These are phyloP conservation scores for Xylariaceae sp. DNA, from an alignment of 2,329 filamentous ascomycete genomes.

Conservation along the genomic window DNA sequence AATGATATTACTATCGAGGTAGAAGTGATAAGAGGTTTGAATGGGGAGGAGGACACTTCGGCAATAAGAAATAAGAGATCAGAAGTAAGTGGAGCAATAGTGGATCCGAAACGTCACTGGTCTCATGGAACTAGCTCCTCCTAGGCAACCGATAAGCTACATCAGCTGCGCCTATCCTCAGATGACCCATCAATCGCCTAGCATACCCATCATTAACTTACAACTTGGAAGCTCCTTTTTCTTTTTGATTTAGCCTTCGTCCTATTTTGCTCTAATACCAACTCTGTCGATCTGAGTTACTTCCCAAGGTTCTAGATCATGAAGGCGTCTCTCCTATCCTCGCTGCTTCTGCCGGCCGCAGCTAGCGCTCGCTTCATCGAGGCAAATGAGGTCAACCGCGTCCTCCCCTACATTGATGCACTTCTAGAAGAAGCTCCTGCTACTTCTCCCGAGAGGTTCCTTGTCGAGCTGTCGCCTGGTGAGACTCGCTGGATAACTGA, in stretches of 20 bases:
- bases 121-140: constrained; percentile 14
- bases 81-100: background rate
- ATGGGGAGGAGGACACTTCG: too few relatives aligned
- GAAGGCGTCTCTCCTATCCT: constrained; percentile 56
- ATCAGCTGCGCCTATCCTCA: too few relatives aligned
- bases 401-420: constrained; percentile 54
- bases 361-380: constrained; percentile 64
- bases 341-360: constrained; percentile 58
- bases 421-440: constrained; percentile 35
- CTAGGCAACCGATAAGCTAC: constrained; percentile 11
- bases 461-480: constrained; percentile 85
- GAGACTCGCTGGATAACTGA: constrained; percentile 88
- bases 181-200: too few relatives aligned
- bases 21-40: too few relatives aligned
- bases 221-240: too few relatives aligned
- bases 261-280: background rate
- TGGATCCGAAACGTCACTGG: constrained; percentile 18
- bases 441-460: constrained; percentile 59
- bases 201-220: too few relatives aligned
- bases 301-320: constrained; percentile 27
- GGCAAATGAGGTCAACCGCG: constrained; percentile 54
- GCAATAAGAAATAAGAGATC: constrained; percentile 4
- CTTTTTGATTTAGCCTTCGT: background rate
- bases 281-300: background rate
- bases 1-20: too few relatives aligned